Conservation (phyloP, 352 stramenopile species). For the Phytophthora tentaculata region DNA sequence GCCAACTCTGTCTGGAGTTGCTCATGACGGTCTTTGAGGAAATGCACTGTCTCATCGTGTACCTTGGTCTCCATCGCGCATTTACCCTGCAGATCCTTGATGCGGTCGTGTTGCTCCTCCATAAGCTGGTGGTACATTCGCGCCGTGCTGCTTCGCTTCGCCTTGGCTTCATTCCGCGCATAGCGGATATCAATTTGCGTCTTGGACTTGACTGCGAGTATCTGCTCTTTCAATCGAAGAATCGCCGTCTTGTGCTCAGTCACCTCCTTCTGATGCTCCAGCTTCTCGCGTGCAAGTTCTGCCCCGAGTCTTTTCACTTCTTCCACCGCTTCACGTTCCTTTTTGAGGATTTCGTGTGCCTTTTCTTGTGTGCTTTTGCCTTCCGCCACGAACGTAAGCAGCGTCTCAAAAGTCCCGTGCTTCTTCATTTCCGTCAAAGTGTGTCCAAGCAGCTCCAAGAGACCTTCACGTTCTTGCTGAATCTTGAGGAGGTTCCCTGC, state of each 20-base stretch:
- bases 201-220: conserved; percentile 84
- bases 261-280: conserved; percentile 82
- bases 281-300: conserved; percentile 80
- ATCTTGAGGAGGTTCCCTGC: conserved; percentile 93
- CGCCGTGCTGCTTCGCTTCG: conserved; percentile 80
- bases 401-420: conserved; percentile 73
- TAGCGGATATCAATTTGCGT: conserved; percentile 87
- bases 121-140: conserved; percentile 86
- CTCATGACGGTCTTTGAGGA: conserved; percentile 83
- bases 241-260: conserved; percentile 74
- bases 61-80: conserved; percentile 72
- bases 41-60: conserved; percentile 78
- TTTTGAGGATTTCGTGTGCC: conserved; percentile 82
- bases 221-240: conserved; percentile 83
- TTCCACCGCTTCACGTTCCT: conserved; percentile 86
- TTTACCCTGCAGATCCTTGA: conserved; percentile 66
- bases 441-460: conserved; percentile 78
- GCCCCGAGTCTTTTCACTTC: conserved; percentile 87
- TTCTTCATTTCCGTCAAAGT: conserved; percentile 77
- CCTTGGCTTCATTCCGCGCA: conserved; percentile 81
- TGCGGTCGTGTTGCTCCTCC: conserved; percentile 75
- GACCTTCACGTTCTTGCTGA: conserved; percentile 85
- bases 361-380: conserved; percentile 80
- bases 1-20: conserved; percentile 63
- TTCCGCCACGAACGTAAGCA: conserved; percentile 80